Conservation (phyloP, 306 rosid species). For the Calophaca sinica region DNA sequence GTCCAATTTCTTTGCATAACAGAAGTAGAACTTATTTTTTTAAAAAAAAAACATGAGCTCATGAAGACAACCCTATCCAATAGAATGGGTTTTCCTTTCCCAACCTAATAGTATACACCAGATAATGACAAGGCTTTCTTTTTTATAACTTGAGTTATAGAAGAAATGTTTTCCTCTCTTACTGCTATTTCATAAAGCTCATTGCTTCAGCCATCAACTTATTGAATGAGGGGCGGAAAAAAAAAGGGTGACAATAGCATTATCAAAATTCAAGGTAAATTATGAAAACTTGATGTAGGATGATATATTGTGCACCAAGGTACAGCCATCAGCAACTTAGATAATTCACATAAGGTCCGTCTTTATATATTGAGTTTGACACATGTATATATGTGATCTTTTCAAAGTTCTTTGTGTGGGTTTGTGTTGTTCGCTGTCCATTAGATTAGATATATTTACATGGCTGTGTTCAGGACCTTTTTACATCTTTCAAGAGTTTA, state of each 20-base stretch:
- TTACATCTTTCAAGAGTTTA: too few species aligned
- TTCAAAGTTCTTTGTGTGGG: not conserved
- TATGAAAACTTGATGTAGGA: too few species aligned
- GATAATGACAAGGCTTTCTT: not conserved
- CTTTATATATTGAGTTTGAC: not conserved
- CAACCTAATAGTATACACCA: not conserved
- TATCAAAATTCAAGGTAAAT: too few species aligned
- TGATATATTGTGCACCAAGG: not conserved
- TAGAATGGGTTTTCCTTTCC: not conserved
- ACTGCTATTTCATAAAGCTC: not conserved
- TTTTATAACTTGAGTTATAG: not conserved
- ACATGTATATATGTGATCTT: not conserved
- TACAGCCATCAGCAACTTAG: slow-evolving; percentile 8
- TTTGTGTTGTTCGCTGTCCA: not conserved
- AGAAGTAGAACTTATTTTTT: slow-evolving; percentile 2
- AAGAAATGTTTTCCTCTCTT: not conserved
- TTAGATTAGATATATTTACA: too few species aligned
- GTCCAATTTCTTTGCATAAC: not conserved
- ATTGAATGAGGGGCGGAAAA: not conserved
- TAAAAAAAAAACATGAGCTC: slow-evolving; percentile 2
- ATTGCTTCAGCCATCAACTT: slow-evolving; percentile 23
- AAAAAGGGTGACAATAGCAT: too few species aligned
- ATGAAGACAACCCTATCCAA: not conserved
- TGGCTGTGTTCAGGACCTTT: too few species aligned
- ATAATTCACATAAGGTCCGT: not conserved